Conservation (phyloP, 129 eudicot genomes). For the Helichrysum umbraculigerum region DNA sequence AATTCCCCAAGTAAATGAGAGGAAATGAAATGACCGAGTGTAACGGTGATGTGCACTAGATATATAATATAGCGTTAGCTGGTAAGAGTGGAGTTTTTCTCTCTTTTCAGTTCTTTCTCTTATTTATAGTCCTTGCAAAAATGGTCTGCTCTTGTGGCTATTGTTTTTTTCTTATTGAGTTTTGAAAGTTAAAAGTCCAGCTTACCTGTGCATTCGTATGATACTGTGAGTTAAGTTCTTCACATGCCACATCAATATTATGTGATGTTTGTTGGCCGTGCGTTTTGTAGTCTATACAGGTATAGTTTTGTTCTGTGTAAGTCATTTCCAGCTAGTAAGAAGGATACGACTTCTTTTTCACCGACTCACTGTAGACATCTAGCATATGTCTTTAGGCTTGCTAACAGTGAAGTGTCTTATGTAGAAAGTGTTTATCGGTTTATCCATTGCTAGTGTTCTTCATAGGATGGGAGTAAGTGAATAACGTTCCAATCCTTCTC, state of each 20-base stretch:
- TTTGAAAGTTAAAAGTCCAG: constrained; percentile 5
- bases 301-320: background rate
- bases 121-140: background rate
- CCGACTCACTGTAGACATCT: background rate
- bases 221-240: background rate
- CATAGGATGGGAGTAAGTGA: background rate
- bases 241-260: background rate
- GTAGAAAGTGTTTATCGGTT: background rate
- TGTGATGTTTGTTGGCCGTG: background rate
- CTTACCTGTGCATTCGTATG: background rate
- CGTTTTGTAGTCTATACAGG: background rate
- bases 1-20: background rate
- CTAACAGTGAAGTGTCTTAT: background rate
- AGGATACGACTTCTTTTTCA: background rate
- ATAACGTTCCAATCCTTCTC: background rate
- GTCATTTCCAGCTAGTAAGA: background rate
- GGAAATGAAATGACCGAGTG: background rate
- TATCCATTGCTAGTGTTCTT: background rate
- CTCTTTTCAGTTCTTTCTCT: background rate
- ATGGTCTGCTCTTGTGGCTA: background rate
- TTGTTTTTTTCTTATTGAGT: background rate
- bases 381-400: background rate
- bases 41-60: background rate
- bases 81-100: background rate
- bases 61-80: background rate